Evolutionary conservation across 129 eudicot genomes (phyloP), one percentile per base, ranked within the genome.

Genomic region (Helichrysum umbraculigerum): DNA sequence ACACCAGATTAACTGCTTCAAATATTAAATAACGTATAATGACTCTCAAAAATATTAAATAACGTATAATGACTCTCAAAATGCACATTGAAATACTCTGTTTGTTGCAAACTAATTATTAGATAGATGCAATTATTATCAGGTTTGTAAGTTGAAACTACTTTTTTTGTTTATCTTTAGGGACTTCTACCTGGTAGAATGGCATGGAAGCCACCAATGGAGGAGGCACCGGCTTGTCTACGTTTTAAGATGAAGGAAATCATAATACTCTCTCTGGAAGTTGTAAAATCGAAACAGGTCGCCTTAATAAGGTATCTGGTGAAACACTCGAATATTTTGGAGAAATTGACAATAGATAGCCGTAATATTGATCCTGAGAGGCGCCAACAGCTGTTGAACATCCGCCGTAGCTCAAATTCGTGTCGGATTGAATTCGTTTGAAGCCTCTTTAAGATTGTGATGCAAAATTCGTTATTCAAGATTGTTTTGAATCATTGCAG

Each of bases 141-240:
- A 34, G 39, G 35, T 5, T 33, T 4, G 35, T 5, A 33, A 33
- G 39, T 64, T 14, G n/a, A 37, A 64, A 32, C 41, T 17, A 25
- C 5, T 34, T 5, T 5, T 34, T 5, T 34, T 65, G 32, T 28
- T 68, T n/a, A 56, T 77, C 32, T 3, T 68, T 39, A 77, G 81
- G 81, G 81, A 17, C 47, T 77, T 39, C 68, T 69, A 57, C 69
- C 68, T 77, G 39, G 7, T 34, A 34, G 39, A 54, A 77, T 52
- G 52, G 67, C 0, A n/a, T 12, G 14, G 75, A 33, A 54, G 61
- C 69, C 75, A 58, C 69, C 47, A 28, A 4, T n/a, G 39, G 39
- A 34, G 50, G 22, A 57, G 34, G 50, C 19, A 30, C 81, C 75
- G 10, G 29, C 22, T 77, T 77, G 75, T 68, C 35, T 77, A 35